Evolutionary conservation across 2,329 filamentous ascomycete genomes (phyloP), one percentile per base, ranked within the genome.

Genomic region (Microcyclospora tardicrescens): DNA sequence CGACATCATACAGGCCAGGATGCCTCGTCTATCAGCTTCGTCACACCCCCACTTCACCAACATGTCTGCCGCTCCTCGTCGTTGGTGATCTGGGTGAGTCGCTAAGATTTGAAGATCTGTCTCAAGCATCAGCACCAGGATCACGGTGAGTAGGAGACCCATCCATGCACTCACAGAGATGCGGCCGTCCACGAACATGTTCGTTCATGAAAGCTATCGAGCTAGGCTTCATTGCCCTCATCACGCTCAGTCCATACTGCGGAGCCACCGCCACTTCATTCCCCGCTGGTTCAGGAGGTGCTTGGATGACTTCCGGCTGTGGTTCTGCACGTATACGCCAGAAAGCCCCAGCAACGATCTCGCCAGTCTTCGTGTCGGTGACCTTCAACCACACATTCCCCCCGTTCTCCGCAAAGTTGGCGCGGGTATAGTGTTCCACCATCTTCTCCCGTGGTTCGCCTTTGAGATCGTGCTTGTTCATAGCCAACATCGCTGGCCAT

Each of bases 41-140:
- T 57, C 43, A 11, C 60, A 33, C 2, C 60, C 63, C 56, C 57
- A 60, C 13, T 58, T 42, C 19, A 66, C 35, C 14, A 67, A 41
- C 41, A 65, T 45, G 9, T 35, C 53, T 3, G 51, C 64, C 5
- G 63, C 63, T 1, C 63, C 64, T 10, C 58, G 56, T 1, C 56
- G 46, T 24, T 61, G 60, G n/a, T 65, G 54, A 2, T 57, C 47
- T 0, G 63, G 63, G 42, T 59, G 54, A 15, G 61, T 65, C 9
- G 46, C 42, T 15, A 60, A 44, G 16, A 56, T 46, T 10, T 37
- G 28, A 8, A 56, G 46, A 16, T 50, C 53, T 53, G 36, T 15
- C 14, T 32, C 30, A 32, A 5, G 4, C 30, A 32, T 24, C 5
- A 24, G 19, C 19, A 24, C 19, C 4, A 5, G 4, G 5, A 4